A percentile compares a stretch with the other conserved stretches of the same genome.
These are phyloP conservation scores for Cajanus cajan DNA, from an alignment of 306 rosid species.

Conservation along the genomic window DNA sequence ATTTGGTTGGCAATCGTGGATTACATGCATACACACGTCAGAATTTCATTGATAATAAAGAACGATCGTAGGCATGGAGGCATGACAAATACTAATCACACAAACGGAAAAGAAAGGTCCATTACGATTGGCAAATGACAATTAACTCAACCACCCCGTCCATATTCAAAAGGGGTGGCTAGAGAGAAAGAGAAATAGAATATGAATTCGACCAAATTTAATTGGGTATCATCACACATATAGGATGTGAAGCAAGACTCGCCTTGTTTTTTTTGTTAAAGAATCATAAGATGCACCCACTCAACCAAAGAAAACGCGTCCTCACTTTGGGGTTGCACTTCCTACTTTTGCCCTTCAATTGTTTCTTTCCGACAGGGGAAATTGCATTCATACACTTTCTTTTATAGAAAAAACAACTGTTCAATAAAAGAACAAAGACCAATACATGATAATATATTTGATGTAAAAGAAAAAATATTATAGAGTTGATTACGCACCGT, in stretches of 20 bases:
- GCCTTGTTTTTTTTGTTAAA: not conserved
- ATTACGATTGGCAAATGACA: not conserved
- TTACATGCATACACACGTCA: conserved; percentile 7
- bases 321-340: not conserved
- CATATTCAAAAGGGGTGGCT: conserved; percentile 26
- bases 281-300: conserved; percentile 37
- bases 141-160: not conserved
- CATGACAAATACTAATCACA: conserved; percentile 6
- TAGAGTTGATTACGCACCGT: too few species aligned
- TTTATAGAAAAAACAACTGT: not conserved
- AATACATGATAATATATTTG: not conserved
- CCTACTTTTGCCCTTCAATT: not conserved
- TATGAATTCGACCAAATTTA: conserved; percentile 4
- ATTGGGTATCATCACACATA: not conserved
- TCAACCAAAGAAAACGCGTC: conserved; percentile 54
- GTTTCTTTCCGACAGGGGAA: not conserved
- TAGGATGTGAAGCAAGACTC: not conserved
- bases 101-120: not conserved
- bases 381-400: not conserved
- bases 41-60: not conserved
- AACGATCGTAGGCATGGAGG: not conserved
- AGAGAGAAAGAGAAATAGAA: not conserved
- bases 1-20: not conserved
- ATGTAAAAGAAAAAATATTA: too few species aligned
- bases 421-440: not conserved